These are phyloP conservation scores for Eimeria nieschulzi DNA, from an alignment of 169 alveolate species.

Conservation along the genomic window DNA sequence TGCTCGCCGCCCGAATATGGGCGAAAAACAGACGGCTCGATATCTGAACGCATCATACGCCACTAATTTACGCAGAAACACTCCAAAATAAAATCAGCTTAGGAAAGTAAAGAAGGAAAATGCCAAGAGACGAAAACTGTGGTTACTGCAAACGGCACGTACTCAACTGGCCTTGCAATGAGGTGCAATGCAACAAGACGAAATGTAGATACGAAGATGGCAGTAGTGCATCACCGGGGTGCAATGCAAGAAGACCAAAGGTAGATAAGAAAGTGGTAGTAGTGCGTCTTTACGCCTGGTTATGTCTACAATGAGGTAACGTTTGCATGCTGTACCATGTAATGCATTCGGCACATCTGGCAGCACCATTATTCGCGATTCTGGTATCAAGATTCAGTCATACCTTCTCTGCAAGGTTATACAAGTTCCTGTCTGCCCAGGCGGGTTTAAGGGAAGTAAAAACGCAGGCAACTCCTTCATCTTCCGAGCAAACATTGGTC, in stretches of 20 bases:
- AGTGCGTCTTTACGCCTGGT: no score
- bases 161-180: background rate
- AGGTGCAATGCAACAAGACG: background rate
- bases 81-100: no score
- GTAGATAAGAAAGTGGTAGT: no score
- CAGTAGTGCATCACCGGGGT: no score
- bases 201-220: no score
- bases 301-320: no score
- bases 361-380: no score
- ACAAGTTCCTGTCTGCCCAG: constrained; percentile 74
- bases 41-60: constrained; percentile 30
- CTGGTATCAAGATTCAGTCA: background rate
- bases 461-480: constrained; percentile 71
- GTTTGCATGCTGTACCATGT: no score
- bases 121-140: background rate
- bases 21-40: constrained; percentile 73
- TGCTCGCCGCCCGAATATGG: constrained; percentile 76
- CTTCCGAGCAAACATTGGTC: background rate
- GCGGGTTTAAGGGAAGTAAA: constrained; percentile 76
- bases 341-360: no score
- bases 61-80: background rate
- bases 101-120: background rate
- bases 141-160: background rate
- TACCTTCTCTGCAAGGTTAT: constrained; percentile 71
- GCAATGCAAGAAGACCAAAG: no score